Percentiles rank a stretch among this genome's conserved stretches.
Conservation (phyloP, 495 filamentous ascomycete species). For the Podospora tetraspora region DNA sequence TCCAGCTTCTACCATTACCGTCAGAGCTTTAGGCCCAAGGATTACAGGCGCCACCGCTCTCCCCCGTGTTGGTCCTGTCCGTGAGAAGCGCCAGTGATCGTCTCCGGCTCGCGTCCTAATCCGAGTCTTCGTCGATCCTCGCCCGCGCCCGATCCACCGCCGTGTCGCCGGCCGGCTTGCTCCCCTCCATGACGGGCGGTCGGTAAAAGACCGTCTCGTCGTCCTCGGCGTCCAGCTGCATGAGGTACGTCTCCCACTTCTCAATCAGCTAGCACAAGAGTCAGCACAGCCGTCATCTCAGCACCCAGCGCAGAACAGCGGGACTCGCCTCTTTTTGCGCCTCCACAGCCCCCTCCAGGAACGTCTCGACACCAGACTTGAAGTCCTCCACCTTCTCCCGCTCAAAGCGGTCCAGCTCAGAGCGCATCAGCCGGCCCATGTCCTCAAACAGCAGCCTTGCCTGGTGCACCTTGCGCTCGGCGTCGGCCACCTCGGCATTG, state of each 20-base stretch:
- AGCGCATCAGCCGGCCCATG: conserved; percentile 89
- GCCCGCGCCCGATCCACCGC: conserved; percentile 47
- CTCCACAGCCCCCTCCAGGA: conserved; percentile 91
- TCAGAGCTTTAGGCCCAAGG: background rate
- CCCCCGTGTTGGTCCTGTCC: conserved; percentile 10
- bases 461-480: conserved; percentile 89
- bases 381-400: conserved; percentile 98
- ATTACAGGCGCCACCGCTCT: background rate
- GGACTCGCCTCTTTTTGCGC: conserved; percentile 90
- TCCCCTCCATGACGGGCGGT: conserved; percentile 46
- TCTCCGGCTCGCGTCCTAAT: conserved; percentile 29
- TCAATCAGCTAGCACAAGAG: conserved; percentile 73
- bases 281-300: background rate
- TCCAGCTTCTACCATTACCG: background rate
- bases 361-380: conserved; percentile 96
- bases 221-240: conserved; percentile 91
- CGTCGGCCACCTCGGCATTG: conserved; percentile 85
- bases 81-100: conserved; percentile 5
- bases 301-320: background rate
- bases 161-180: conserved; percentile 43
- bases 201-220: conserved; percentile 75
- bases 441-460: conserved; percentile 89
- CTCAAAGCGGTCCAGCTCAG: conserved; percentile 90
- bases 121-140: conserved; percentile 48
- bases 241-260: conserved; percentile 94